phyloP scores from a whole-genome alignment of 139 green algal genomes.

The Coelastrella sp. region DNA sequence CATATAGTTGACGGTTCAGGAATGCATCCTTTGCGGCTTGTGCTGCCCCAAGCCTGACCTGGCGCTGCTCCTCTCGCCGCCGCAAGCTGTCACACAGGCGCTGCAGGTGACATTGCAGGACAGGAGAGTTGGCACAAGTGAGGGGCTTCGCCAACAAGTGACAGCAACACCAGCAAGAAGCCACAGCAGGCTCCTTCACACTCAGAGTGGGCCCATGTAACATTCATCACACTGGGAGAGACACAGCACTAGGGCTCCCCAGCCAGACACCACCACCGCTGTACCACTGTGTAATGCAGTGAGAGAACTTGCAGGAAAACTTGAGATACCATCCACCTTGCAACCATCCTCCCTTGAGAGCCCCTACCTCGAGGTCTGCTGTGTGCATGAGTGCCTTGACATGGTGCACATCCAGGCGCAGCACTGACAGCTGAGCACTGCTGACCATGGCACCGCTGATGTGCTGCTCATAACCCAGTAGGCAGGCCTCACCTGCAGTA shows the following conservation, averaged over 20 bases:
- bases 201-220: no score
- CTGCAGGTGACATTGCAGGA: background rate
- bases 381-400: constrained; percentile 22
- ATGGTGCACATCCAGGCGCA: constrained; percentile 32
- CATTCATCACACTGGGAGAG: no score
- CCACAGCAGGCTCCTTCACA: background rate
- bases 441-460: constrained; percentile 13
- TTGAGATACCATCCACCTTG: no score
- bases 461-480: constrained; percentile 14
- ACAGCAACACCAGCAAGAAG: background rate
- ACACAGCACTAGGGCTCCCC: no score
- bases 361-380: constrained; percentile 21
- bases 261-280: no score
- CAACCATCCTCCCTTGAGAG: no score
- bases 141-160: no score
- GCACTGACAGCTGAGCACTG: background rate
- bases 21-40: background rate
- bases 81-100: background rate
- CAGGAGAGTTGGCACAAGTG: background rate
- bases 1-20: background rate
- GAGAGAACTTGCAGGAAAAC: background rate
- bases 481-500: constrained; percentile 18
- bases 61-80: constrained; percentile 24
- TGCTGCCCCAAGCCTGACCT: background rate
- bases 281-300: no score